Evolutionary conservation across 2,329 filamentous ascomycete genomes (phyloP), one percentile per base, ranked within the genome.

Genomic region (Colletotrichum aenigma): DNA sequence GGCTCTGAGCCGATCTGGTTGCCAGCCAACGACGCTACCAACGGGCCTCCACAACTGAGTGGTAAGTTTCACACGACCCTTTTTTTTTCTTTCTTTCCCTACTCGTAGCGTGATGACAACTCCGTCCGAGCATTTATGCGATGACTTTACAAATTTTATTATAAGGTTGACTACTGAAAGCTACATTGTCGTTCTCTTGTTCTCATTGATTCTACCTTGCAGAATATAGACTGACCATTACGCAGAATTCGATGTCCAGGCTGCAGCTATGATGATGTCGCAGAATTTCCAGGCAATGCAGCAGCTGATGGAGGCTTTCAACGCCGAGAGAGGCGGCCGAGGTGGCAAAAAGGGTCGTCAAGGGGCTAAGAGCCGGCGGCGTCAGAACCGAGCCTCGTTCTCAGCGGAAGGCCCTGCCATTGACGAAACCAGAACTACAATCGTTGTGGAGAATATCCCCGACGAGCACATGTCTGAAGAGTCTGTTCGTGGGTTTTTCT

Each of bases 391-490:
- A 36, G 89, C 93, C 5, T 85, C 91, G 0, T 93, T 95, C 79
- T 94, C 94, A 0, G 88, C 89, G 0, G 89, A 91, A 26, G 92
- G 93, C 0, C 91, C 93, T 0, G 89, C 92, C 30, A 83, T 87
- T 66, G 93, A 96, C 81, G 88, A 85, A 70, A 89, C 88, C 0
- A 93, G 92, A 78, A 93, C 91, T 9, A 91, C 92, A 0, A 90
- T 97, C 24, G 94, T 96, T 4, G 89, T 97, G 4, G 94, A 96
- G 81, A 92, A 93, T 72, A 96, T 97, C 7, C 95, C 95, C 0
- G 90, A 93, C 76, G 93, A 94, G 24, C 88, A 91, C 71, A 93
- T 94, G 71, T 88, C 86, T 58, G 94, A 96, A 79, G 88, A 92
- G 0, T 84, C 89, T 13, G 89, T 97, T 15, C 90, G 90, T 13